These are phyloP conservation scores for Aristolochia fimbriata DNA, from an alignment of 164 flowering plant genomes.

Conservation along the genomic window DNA sequence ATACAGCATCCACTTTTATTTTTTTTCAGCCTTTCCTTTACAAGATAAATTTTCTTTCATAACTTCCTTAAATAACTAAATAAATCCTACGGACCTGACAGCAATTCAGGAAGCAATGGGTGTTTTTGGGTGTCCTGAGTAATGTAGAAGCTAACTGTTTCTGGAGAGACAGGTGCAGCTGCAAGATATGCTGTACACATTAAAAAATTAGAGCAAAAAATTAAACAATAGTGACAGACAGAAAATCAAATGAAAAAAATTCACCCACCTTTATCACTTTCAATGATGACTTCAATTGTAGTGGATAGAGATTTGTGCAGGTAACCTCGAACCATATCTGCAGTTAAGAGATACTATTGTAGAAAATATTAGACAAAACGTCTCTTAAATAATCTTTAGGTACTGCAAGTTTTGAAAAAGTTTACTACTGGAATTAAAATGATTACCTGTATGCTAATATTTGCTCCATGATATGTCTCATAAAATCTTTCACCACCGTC, in stretches of 20 bases:
- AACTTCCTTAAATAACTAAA: too few species aligned
- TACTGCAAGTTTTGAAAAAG: not conserved
- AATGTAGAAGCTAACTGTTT: constrained; percentile 73
- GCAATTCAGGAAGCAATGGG: constrained; percentile 67
- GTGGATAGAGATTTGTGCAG: constrained; percentile 70
- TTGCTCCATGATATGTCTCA: constrained; percentile 88
- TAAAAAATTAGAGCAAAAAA: not conserved
- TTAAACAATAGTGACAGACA: not conserved
- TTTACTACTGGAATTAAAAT: not conserved
- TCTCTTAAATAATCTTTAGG: not conserved
- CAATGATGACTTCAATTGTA: constrained; percentile 74
- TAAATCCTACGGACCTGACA: constrained; percentile 39
- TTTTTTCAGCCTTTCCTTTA: too few species aligned
- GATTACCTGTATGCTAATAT: constrained; percentile 74
- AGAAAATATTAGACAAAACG: constrained; percentile 20
- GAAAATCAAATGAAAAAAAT: not conserved
- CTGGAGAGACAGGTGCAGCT: constrained; percentile 51
- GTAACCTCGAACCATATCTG: constrained; percentile 70
- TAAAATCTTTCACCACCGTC: constrained; percentile 47
- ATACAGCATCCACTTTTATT: too few species aligned
- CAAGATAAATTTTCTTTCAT: too few species aligned
- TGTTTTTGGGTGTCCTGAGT: constrained; percentile 93
- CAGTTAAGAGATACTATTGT: constrained; percentile 74
- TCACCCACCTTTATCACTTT: constrained; percentile 62
- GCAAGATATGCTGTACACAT: constrained; percentile 42